phyloP scores from a whole-genome alignment of 371 early-diverging fungal species.

The Mucor piriformis region DNA sequence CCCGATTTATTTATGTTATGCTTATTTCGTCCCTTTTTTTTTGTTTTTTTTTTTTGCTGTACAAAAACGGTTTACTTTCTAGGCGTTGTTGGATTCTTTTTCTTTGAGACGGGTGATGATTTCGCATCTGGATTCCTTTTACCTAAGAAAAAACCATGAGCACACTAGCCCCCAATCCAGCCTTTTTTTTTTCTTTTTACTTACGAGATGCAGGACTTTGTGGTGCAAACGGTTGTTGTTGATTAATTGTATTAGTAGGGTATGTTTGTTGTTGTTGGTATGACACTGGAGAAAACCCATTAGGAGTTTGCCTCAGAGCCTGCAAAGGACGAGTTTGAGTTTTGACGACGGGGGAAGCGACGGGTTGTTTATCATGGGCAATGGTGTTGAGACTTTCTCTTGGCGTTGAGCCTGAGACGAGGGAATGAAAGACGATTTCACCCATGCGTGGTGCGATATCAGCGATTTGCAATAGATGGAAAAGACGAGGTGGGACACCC shows the following conservation, averaged over 20 bases:
- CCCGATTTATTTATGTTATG: too few species aligned
- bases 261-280: slow-evolving; percentile 28
- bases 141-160: not conserved
- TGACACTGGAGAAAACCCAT: slow-evolving; percentile 11
- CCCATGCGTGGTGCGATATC: slow-evolving; percentile 24
- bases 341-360: slow-evolving; percentile 29
- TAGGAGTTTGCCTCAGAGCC: slow-evolving; percentile 14
- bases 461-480: slow-evolving; percentile 28
- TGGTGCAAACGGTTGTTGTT: slow-evolving; percentile 21
- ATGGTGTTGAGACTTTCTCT: slow-evolving; percentile 33
- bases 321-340: slow-evolving; percentile 22
- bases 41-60: too few species aligned
- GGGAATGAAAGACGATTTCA: slow-evolving; percentile 29
- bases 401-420: slow-evolving; percentile 22
- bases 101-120: not conserved
- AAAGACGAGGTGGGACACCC: slow-evolving; percentile 40
- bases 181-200: not conserved
- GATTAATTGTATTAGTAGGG: slow-evolving; percentile 4
- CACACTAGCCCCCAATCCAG: not conserved
- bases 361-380: slow-evolving; percentile 20
- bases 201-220: slow-evolving; percentile 28
- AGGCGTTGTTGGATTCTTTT: not conserved
- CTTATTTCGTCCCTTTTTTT: too few species aligned
- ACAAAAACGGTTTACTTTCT: too few species aligned
- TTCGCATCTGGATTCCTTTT: not conserved